Conservation (phyloP, 306 rosid genomes). For the Prunus armeniaca region DNA sequence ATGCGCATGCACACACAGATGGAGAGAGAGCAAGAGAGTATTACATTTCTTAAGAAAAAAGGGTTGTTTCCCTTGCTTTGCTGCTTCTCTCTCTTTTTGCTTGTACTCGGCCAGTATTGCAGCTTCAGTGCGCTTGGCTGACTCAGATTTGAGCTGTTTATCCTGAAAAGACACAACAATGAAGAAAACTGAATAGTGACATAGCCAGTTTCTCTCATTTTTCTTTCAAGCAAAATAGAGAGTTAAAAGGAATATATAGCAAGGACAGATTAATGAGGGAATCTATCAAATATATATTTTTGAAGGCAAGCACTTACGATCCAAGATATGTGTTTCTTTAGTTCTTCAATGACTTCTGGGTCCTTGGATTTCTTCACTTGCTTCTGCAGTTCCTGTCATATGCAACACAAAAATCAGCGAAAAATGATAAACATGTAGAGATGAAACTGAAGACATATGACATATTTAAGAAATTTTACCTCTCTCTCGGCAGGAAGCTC, state of each 20-base stretch:
- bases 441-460: neutral
- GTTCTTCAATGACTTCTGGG: conserved; percentile 47
- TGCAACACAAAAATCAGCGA: conserved; percentile 11
- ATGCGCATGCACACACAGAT: neutral
- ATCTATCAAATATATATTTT: neutral
- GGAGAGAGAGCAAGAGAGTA: neutral
- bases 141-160: conserved; percentile 53
- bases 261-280: neutral
- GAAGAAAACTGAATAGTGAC: neutral
- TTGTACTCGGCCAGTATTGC: conserved; percentile 66
- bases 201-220: conserved; percentile 1
- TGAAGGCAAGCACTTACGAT: conserved; percentile 52
- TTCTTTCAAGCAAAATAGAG: conserved; percentile 2
- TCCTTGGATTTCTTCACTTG: conserved; percentile 46
- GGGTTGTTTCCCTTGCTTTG: conserved; percentile 82
- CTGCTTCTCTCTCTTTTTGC: conserved; percentile 76
- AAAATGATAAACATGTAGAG: neutral
- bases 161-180: conserved; percentile 47
- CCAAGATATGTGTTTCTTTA: conserved; percentile 52
- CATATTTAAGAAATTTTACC: conserved; percentile 37
- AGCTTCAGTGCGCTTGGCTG: conserved; percentile 44
- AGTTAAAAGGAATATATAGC: neutral
- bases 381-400: conserved; percentile 56
- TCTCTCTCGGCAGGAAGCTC: conserved; percentile 39
- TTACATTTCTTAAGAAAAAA: conserved; percentile 80